phyloP scores from a whole-genome alignment of 1,139 yeast species.

The Protomyces lactucae-debilis region DNA sequence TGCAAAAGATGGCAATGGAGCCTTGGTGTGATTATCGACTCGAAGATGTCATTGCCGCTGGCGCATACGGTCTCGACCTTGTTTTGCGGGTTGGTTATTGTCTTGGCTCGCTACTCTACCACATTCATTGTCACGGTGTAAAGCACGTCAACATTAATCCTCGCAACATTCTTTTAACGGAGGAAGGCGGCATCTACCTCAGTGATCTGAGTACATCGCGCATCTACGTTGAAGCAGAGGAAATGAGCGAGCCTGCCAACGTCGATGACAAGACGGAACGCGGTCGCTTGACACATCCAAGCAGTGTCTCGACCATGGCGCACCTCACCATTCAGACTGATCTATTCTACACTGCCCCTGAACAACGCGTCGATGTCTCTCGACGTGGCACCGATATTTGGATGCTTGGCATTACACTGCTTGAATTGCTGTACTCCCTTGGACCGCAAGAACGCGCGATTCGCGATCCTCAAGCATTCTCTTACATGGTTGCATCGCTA shows the following conservation, averaged over 20 bases:
- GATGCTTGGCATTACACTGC: slow-evolving; percentile 23
- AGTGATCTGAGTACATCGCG: slow-evolving; percentile 19
- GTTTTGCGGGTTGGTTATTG: slow-evolving; percentile 24
- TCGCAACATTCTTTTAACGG: slow-evolving; percentile 16
- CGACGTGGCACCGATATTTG: slow-evolving; percentile 26
- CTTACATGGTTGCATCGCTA: slow-evolving; percentile 23
- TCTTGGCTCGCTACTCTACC: slow-evolving; percentile 19
- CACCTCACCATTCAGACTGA: slow-evolving; percentile 23
- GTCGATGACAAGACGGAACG: slow-evolving; percentile 11
- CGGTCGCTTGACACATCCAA: slow-evolving; percentile 15
- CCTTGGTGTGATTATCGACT: slow-evolving; percentile 26
- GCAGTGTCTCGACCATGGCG: slow-evolving; percentile 23
- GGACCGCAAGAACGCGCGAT: slow-evolving; percentile 22
- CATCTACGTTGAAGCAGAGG: slow-evolving; percentile 18
- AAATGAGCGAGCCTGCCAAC: not conserved
- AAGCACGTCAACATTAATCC: slow-evolving; percentile 25
- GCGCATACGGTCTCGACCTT: slow-evolving; percentile 20
- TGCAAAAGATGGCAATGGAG: slow-evolving; percentile 26
- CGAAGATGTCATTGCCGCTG: slow-evolving; percentile 21
- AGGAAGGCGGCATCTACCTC: slow-evolving; percentile 20
- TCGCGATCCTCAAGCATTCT: slow-evolving; percentile 12
- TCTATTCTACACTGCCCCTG: slow-evolving; percentile 22
- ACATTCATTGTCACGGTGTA: slow-evolving; percentile 24
- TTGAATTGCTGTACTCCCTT: slow-evolving; percentile 12
- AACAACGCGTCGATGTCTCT: slow-evolving; percentile 24